A percentile compares a stretch with the other conserved stretches of the same genome.
Conservation (phyloP, 1,284 basidiomycete species). For the Leucoagaricus sp. region DNA sequence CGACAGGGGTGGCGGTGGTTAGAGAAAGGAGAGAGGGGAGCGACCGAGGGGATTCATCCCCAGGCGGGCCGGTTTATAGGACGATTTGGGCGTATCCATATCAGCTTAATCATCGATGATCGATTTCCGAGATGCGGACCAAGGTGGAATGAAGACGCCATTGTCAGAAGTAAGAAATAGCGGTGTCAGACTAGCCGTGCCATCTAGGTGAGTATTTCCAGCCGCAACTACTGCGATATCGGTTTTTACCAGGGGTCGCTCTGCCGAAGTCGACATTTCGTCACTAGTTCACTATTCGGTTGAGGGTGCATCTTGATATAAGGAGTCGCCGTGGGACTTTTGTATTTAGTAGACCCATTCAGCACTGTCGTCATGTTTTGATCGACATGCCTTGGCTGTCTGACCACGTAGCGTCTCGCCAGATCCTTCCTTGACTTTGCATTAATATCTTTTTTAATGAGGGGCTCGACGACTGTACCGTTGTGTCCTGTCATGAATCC, state of each 20-base stretch:
- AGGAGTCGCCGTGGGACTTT: background rate
- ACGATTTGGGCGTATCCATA: slow-evolving; percentile 23
- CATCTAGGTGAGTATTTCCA: background rate
- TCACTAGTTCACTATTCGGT: background rate
- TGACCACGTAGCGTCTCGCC: background rate
- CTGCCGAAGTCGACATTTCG: slow-evolving; percentile 5
- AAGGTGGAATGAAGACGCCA: slow-evolving; percentile 8
- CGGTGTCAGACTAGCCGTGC: background rate
- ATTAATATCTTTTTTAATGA: background rate
- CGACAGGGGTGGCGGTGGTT: slow-evolving; percentile 30
- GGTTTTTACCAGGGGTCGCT: slow-evolving; percentile 8
- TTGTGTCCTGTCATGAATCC: background rate
- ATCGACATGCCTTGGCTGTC: background rate
- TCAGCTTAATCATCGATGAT: slow-evolving; percentile 39
- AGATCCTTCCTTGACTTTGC: background rate
- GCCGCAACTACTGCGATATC: background rate
- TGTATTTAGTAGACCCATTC: background rate
- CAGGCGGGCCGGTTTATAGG: slow-evolving; percentile 25
- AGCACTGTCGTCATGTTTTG: background rate
- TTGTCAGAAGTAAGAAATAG: background rate
- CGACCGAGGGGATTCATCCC: slow-evolving; percentile 21
- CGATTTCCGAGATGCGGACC: slow-evolving; percentile 23
- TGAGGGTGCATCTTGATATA: background rate
- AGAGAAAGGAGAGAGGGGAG: slow-evolving; percentile 21
- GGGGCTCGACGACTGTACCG: background rate